Evolutionary conservation across 164 flowering plant species (phyloP).

Genomic region (Paratinospora sagittata): DNA sequence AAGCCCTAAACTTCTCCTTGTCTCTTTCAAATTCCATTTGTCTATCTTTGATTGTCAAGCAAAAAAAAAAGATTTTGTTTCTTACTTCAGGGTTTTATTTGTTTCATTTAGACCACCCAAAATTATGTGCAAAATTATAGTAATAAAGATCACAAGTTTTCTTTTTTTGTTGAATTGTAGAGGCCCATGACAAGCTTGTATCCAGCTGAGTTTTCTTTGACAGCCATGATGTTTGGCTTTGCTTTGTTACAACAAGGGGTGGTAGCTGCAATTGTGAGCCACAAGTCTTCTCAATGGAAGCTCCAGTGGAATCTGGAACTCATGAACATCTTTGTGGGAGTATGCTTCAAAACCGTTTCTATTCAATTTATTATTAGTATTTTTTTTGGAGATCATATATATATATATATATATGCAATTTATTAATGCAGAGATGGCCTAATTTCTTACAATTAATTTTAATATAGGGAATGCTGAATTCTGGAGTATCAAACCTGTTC

Average conservation of each 20-base stretch:
- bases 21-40: too few relatives aligned
- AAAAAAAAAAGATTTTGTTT: too few relatives aligned
- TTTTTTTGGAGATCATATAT: too few relatives aligned
- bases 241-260: neutral
- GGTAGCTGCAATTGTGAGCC: neutral
- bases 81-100: neutral
- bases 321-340: constrained; percentile 2
- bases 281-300: neutral
- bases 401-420: too few relatives aligned
- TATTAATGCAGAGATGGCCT: too few relatives aligned
- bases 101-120: neutral
- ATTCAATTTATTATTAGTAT: too few relatives aligned
- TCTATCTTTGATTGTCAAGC: too few relatives aligned
- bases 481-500: too few relatives aligned
- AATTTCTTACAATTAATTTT: neutral
- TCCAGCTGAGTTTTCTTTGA: constrained; percentile 4
- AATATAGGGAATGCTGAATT: too few relatives aligned
- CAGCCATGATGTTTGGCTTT: constrained; percentile 2
- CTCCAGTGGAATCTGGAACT: constrained; percentile 7
- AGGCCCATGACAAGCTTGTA: neutral
- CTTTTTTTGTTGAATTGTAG: neutral
- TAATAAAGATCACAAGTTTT: too few relatives aligned
- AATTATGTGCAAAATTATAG: too few relatives aligned
- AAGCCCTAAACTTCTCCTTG: too few relatives aligned
- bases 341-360: neutral